phyloP scores from a whole-genome alignment of 2,329 filamentous ascomycete species.

The Aspergillus pseudoglaucus region DNA sequence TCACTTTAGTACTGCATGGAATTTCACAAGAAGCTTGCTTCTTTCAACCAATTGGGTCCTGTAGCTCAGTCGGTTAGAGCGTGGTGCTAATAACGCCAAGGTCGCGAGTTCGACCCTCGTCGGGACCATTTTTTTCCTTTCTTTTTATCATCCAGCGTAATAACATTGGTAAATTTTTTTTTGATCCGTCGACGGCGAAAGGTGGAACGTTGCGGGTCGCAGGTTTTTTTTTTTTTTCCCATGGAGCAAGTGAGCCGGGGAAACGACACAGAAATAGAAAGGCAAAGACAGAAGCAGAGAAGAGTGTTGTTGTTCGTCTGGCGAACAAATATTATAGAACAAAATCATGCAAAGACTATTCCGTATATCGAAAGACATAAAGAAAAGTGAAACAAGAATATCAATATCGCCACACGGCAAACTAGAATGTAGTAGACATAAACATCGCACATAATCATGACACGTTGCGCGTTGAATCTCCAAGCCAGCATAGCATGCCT shows the following conservation, averaged over 20 bases:
- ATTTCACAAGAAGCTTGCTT: background rate
- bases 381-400: background rate
- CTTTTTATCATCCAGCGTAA: too few species aligned
- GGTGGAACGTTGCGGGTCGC: background rate
- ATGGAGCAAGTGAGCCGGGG: background rate
- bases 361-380: background rate
- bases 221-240: too few species aligned
- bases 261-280: background rate
- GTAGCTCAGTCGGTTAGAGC: conserved; percentile 12
- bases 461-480: conserved; percentile 3
- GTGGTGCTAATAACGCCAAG: conserved; percentile 11
- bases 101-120: conserved; percentile 12
- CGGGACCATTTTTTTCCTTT: conserved; percentile 4
- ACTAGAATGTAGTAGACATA: background rate
- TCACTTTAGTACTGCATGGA: background rate
- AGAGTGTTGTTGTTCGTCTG: background rate
- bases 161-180: too few species aligned
- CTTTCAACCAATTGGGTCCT: conserved; percentile 3
- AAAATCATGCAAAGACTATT: too few species aligned
- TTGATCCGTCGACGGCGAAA: background rate
- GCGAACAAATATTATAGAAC: background rate
- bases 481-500: conserved; percentile 5
- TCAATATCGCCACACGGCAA: background rate
- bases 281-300: background rate
- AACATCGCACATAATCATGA: conserved; percentile 1